Evolutionary conservation across 1,284 basidiomycete species (phyloP).

Genomic region (Grifola frondosa): DNA sequence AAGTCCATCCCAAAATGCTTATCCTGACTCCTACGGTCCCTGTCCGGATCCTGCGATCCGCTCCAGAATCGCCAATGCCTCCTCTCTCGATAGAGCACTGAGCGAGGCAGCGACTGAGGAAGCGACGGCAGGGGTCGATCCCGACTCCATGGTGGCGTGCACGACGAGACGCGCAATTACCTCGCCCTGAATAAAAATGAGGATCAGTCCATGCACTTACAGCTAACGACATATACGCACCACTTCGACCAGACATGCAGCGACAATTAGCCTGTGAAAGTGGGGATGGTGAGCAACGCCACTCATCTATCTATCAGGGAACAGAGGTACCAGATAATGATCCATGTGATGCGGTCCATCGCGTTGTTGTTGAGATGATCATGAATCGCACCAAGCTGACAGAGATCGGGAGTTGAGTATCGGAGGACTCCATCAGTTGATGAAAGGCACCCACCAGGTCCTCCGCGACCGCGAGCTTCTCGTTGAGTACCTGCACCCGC

Average conservation of each 20-base stretch:
- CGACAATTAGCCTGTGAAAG: conserved; percentile 73
- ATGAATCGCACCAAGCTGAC: conserved; percentile 90
- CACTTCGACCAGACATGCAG: conserved; percentile 81
- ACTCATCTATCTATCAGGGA: background rate
- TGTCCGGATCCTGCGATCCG: conserved; percentile 21
- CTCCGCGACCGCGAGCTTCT: conserved; percentile 84
- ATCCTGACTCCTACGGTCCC: no score
- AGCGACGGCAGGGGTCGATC: background rate
- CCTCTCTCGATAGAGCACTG: conserved; percentile 22
- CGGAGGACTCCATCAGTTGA: no score
- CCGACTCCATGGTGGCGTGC: conserved; percentile 43
- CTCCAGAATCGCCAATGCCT: conserved; percentile 21
- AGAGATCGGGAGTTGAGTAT: no score
- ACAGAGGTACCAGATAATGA: conserved; percentile 83
- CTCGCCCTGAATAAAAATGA: conserved; percentile 57
- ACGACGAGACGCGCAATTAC: conserved; percentile 81
- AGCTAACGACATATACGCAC: no score
- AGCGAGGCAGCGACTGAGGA: conserved; percentile 13
- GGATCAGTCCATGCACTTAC: no score
- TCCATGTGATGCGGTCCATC: conserved; percentile 94
- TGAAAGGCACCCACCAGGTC: conserved; percentile 65
- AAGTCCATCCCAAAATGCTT: no score
- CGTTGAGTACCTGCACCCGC: conserved; percentile 86
- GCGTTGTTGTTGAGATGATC: conserved; percentile 90
- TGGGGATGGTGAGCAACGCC: conserved; percentile 2